Evolutionary conservation across 768 basidiomycete genomes (phyloP).

Genomic region (Podaxis mareebaensis): DNA sequence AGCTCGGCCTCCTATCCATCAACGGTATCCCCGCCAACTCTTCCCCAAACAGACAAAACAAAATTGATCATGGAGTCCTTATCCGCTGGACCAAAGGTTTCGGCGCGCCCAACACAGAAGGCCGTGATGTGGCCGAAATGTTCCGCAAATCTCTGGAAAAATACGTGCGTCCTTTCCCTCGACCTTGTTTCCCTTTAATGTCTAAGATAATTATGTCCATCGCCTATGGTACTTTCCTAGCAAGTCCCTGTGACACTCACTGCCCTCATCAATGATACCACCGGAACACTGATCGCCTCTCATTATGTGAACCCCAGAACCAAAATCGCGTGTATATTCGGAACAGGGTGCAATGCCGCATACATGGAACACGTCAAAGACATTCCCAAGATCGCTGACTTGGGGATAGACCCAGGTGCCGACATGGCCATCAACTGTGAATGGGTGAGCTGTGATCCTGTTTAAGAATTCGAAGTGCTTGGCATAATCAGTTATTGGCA

Average conservation of each 20-base stretch:
- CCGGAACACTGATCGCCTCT: slow-evolving; percentile 95
- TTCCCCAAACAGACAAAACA: slow-evolving; percentile 64
- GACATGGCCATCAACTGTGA: slow-evolving; percentile 98
- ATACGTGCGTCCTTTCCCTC: slow-evolving; percentile 52
- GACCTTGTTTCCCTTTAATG: background rate
- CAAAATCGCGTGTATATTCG: slow-evolving; percentile 95
- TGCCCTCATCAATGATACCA: slow-evolving; percentile 96
- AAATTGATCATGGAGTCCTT: slow-evolving; percentile 91
- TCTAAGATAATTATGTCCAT: background rate
- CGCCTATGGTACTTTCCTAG: slow-evolving; percentile 39
- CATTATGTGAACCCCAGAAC: slow-evolving; percentile 91
- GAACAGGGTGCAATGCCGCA: slow-evolving; percentile 97
- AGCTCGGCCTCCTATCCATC: slow-evolving; percentile 32
- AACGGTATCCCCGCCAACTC: background rate
- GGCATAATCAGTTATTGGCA: background rate
- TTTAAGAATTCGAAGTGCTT: background rate
- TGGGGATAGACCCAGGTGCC: slow-evolving; percentile 64
- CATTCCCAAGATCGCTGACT: slow-evolving; percentile 80
- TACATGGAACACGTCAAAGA: slow-evolving; percentile 91
- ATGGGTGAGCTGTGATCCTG: slow-evolving; percentile 57
- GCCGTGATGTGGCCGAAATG: slow-evolving; percentile 91
- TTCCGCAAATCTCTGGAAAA: slow-evolving; percentile 81
- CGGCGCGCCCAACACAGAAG: slow-evolving; percentile 88
- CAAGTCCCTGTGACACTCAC: slow-evolving; percentile 81
- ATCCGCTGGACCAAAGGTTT: slow-evolving; percentile 99